Evolutionary conservation across 331 rosid species (phyloP).

Genomic region (Spiraea crenata): DNA sequence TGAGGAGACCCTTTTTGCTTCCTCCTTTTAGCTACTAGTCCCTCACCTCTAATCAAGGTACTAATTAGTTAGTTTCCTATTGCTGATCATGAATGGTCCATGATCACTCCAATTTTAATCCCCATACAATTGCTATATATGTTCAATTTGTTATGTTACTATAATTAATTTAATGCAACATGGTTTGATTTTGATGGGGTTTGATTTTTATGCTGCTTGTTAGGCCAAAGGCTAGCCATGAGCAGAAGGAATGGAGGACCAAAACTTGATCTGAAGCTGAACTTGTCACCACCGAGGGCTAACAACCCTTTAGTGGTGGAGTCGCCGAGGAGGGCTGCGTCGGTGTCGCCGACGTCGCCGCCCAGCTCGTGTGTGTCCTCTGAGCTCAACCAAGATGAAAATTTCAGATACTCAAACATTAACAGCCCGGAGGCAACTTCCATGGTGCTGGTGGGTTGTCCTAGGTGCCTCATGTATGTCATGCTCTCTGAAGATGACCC

Average conservation of each 20-base stretch:
- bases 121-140: background rate
- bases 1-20: background rate
- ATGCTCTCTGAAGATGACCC: constrained; percentile 79
- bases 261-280: constrained; percentile 81
- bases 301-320: constrained; percentile 36
- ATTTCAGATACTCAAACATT: constrained; percentile 37
- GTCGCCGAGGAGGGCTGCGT: constrained; percentile 54
- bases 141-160: background rate
- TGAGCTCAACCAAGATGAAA: constrained; percentile 56
- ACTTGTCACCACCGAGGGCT: constrained; percentile 73
- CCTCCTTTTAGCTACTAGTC: background rate
- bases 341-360: constrained; percentile 74
- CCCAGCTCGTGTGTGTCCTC: constrained; percentile 78
- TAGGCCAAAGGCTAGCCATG: constrained; percentile 30
- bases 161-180: background rate
- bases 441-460: constrained; percentile 86
- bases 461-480: constrained; percentile 85
- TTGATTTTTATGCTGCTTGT: background rate
- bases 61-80: too few relatives aligned
- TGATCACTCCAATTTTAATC: background rate
- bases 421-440: constrained; percentile 65
- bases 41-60: constrained; percentile 21
- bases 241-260: constrained; percentile 67
- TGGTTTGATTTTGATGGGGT: background rate
- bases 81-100: too few relatives aligned